Percentiles rank a stretch among this genome's conserved stretches.
phyloP scores from a whole-genome alignment of 768 basidiomycete genomes.

The Plicaturopsis crispa region DNA sequence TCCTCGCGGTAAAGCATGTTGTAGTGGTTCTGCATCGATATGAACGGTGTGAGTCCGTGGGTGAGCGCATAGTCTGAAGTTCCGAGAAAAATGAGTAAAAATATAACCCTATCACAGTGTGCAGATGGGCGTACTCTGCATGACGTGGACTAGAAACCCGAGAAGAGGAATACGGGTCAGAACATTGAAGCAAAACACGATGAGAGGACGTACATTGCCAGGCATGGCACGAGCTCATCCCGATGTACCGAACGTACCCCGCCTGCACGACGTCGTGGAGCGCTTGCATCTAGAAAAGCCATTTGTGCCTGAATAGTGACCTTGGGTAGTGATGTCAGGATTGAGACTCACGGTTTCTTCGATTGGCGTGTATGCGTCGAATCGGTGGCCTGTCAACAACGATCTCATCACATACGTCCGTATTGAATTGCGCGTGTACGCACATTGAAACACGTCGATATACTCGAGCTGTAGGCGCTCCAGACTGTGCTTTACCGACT shows the following conservation, averaged over 20 bases:
- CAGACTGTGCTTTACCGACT: slow-evolving; percentile 31
- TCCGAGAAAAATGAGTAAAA: neutral
- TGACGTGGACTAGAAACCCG: slow-evolving; percentile 50
- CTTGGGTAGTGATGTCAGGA: slow-evolving; percentile 18
- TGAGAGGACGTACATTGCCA: slow-evolving; percentile 40
- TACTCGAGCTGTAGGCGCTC: slow-evolving; percentile 46
- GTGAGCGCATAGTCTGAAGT: slow-evolving; percentile 33
- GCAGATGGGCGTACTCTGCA: slow-evolving; percentile 37
- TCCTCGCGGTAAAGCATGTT: slow-evolving; percentile 53
- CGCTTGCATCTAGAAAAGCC: slow-evolving; percentile 46
- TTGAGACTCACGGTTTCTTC: slow-evolving; percentile 17
- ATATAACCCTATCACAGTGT: neutral
- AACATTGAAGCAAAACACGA: neutral
- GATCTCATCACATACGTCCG: neutral
- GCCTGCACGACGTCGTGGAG: slow-evolving; percentile 59
- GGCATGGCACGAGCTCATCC: slow-evolving; percentile 51
- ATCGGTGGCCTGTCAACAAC: slow-evolving; percentile 18
- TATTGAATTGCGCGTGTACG: slow-evolving; percentile 6
- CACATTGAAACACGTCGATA: slow-evolving; percentile 46
- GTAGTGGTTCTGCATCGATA: slow-evolving; percentile 62
- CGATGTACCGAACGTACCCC: slow-evolving; percentile 55
- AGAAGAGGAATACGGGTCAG: neutral
- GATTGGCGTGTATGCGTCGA: slow-evolving; percentile 19
- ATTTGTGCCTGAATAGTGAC: slow-evolving; percentile 32
- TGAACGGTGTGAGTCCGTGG: slow-evolving; percentile 43